Base-by-base conservation (phyloP, 1,139 yeast genomes). In the Blastobotrys indianensis region DNA sequence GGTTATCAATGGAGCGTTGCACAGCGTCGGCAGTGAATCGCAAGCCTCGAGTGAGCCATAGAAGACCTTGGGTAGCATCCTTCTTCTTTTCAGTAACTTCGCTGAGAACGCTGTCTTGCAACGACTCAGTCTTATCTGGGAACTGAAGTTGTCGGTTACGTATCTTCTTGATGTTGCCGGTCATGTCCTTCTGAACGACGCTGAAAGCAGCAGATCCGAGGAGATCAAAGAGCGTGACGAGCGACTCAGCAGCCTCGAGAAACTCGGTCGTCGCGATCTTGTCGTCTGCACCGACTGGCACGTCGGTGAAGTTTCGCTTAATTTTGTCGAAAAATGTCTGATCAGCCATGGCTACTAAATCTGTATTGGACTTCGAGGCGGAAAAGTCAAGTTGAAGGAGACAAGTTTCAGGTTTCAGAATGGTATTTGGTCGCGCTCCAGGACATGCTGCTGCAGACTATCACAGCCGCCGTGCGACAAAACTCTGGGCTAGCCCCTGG, bases 11-110 rank as follows among this genome's bases (percentile, higher is more conserved):
- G 41, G 87, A 84, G 65, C 85, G 85, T 63, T 90, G 75, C 81
- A 87, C 80, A 37, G 95, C 94, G 56, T 76, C 82, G 29, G 94
- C 90, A 20, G 96, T 88, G 72, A 87, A 88, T 61, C 85, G 82
- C 59, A 87, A 77, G 13, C 96, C 96, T 63, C 74, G 61, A 37
- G 82, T 74, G 54, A 87, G 76, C 97, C 97, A 87, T 60, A 87
- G 71, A 57, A 87, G 76, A 23, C 95, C 97, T 67, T 88, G 96
- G 17, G 96, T 87, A 39, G 96, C 95, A 50, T 82, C 80, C 65
- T 83, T 85, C 57, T 74, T 70, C 61, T 78, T 74, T 51, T 74
- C 79, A 34, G 79, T 77, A 58, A 78, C 84, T 60, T 84, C 84
- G 49, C 72, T 66, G 51, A 85, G 69, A 25, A 88, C 82, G 63